A percentile compares a stretch with the other conserved stretches of the same genome.
Evolutionary conservation across 306 rosid species (phyloP).

Genomic region (Sechiopsis laciniata): DNA sequence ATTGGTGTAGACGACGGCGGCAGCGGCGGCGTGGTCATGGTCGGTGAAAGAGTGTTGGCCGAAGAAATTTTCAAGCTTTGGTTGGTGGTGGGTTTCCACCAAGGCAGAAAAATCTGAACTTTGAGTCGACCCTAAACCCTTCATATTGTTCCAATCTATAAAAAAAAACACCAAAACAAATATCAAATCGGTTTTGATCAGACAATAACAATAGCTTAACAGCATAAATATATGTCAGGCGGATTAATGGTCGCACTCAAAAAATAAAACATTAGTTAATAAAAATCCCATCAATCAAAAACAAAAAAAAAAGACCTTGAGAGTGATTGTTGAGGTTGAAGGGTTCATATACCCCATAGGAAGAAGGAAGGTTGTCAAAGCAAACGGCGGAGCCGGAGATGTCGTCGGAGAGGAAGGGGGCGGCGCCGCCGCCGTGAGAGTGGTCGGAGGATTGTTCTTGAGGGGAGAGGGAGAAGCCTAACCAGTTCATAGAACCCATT

Average conservation of each 20-base stretch:
- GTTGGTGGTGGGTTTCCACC: conserved; percentile 37
- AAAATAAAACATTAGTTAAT: not conserved
- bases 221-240: too few relatives aligned
- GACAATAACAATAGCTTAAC: too few relatives aligned
- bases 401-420: conserved; percentile 44
- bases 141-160: conserved; percentile 58
- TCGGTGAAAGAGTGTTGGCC: conserved; percentile 63
- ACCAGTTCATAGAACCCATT: conserved; percentile 85
- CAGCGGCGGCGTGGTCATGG: conserved; percentile 26
- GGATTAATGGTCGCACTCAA: too few relatives aligned
- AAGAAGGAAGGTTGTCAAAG: conserved; percentile 57
- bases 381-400: conserved; percentile 50
- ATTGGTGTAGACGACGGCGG: conserved; percentile 24
- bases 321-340: conserved; percentile 37
- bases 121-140: conserved; percentile 31
- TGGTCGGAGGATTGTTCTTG: conserved; percentile 47
- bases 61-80: conserved; percentile 84
- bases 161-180: not conserved
- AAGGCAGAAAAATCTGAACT: conserved; percentile 30
- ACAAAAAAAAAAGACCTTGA: conserved; percentile 30
- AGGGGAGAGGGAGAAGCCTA: conserved; percentile 83
- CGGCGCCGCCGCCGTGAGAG: conserved; percentile 24
- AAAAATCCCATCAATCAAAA: conserved; percentile 6
- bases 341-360: conserved; percentile 52
- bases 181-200: not conserved